A percentile compares a stretch with the other conserved stretches of the same genome.
phyloP scores from a whole-genome alignment of 495 filamentous ascomycete genomes.

The Podospora pseudopauciseta region DNA sequence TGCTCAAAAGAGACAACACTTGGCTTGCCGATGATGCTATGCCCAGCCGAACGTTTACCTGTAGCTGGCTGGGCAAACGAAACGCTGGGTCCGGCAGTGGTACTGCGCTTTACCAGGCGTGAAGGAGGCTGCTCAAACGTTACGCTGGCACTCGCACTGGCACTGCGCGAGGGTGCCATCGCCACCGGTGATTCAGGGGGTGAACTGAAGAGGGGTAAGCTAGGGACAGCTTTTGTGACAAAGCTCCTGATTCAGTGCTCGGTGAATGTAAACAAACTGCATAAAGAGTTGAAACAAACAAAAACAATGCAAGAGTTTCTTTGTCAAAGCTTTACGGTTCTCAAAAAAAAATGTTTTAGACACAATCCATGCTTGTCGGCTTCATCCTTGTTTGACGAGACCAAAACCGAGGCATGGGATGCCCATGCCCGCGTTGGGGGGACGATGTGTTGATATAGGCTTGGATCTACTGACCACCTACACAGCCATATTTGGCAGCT shows the following conservation, averaged over 20 bases:
- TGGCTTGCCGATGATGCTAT: neutral
- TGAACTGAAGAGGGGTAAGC: neutral
- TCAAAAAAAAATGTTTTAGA: neutral
- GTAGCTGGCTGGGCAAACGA: neutral
- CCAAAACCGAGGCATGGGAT: neutral
- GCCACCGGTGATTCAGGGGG: neutral
- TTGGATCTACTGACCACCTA: neutral
- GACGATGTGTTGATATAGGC: neutral
- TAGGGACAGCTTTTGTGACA: neutral
- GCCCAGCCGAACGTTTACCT: neutral
- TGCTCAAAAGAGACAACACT: neutral
- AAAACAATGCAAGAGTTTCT: neutral
- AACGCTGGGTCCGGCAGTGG: neutral
- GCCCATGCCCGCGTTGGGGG: neutral
- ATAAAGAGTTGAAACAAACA: slow-evolving; percentile 12
- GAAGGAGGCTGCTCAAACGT: neutral
- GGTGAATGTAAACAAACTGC: neutral
- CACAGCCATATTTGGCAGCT: neutral
- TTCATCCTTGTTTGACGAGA: neutral
- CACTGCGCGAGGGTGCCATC: neutral
- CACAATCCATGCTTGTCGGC: neutral
- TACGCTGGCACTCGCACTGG: neutral
- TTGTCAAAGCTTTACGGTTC: neutral
- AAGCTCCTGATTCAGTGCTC: neutral
- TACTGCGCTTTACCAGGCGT: neutral